Evolutionary conservation across 768 basidiomycete species (phyloP), one percentile per base, ranked within the genome.

Genomic region (Daedalea quercina): DNA sequence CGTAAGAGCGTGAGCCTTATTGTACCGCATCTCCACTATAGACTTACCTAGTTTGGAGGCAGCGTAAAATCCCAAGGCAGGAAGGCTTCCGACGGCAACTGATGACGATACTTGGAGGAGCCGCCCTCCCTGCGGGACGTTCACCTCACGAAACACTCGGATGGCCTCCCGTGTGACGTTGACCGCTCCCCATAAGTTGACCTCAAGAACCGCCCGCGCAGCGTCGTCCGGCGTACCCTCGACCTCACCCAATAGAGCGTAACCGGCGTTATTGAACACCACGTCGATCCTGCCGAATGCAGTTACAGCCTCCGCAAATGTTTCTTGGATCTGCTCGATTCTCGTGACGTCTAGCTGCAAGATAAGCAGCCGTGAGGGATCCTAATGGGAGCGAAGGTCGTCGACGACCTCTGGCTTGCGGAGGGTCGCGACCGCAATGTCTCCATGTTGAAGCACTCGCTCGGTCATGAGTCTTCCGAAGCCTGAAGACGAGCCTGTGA

Each of bases 101-200:
- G 45, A 25, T 1, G 56, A 57, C 12, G 51, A 55, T 0, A 51
- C 46, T 35, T 60, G 56, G 8, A 57, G 35, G 24, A 60, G 48
- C 9, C 54, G 52, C 3, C 54, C 51, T 8, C 59, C 59, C 1
- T 43, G 26, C 1, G 54, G 45, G 0, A 19, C 50, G 22, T 67
- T 65, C 44, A 62, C 57, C 11, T 64, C 63, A 2, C 65, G 62
- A 57, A 70, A 70, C 48, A 63, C 28, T 35, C 54, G 59, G 44
- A 74, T 56, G 0, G 70, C 68, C 34, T 64, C 69, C 28, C 51
- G 55, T 22, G 57, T 67, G 23, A 70, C 70, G 34, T 54, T 53
- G 0, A 52, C 54, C 3, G 65, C 59, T 3, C 65, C 63, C 60
- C 56, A 65, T 53, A 63, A 65, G 53, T 63, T 60, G 6, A 58